These are phyloP conservation scores for Phytophthora pistaciae DNA, from an alignment of 352 stramenopile genomes.

Conservation along the genomic window DNA sequence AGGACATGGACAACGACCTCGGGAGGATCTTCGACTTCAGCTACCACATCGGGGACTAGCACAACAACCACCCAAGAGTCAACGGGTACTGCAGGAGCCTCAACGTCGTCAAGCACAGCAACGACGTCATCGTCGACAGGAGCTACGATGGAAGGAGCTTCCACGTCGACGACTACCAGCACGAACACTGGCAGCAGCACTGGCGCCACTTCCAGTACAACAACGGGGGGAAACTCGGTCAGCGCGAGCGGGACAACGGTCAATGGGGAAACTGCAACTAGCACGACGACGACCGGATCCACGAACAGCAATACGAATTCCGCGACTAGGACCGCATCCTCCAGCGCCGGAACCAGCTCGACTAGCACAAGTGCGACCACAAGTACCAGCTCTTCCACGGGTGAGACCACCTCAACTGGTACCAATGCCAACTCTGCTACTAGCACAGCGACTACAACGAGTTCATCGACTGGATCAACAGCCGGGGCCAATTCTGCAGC, in stretches of 20 bases:
- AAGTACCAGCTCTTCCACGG: constrained; percentile 7
- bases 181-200: constrained; percentile 6
- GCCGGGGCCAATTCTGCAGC: not conserved
- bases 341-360: constrained; percentile 8
- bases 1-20: constrained; percentile 16
- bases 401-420: not conserved
- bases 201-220: constrained; percentile 1
- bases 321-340: constrained; percentile 4
- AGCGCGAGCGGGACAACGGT: constrained; percentile 13
- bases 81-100: constrained; percentile 9
- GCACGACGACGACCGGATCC: constrained; percentile 7
- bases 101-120: constrained; percentile 12
- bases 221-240: constrained; percentile 10
- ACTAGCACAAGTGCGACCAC: constrained; percentile 7
- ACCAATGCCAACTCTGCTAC: not conserved
- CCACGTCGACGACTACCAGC: constrained; percentile 9
- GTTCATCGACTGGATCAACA: constrained; percentile 5
- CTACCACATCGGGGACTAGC: constrained; percentile 6
- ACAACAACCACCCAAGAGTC: constrained; percentile 10
- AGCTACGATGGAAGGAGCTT: constrained; percentile 18
- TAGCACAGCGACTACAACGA: not conserved
- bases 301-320: constrained; percentile 5
- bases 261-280: constrained; percentile 2
- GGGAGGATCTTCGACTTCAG: constrained; percentile 2
- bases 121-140: constrained; percentile 16